Percentiles rank a stretch among this genome's conserved stretches.
These are phyloP conservation scores for Serendipita vermifera DNA, from an alignment of 768 basidiomycete species.

Conservation along the genomic window DNA sequence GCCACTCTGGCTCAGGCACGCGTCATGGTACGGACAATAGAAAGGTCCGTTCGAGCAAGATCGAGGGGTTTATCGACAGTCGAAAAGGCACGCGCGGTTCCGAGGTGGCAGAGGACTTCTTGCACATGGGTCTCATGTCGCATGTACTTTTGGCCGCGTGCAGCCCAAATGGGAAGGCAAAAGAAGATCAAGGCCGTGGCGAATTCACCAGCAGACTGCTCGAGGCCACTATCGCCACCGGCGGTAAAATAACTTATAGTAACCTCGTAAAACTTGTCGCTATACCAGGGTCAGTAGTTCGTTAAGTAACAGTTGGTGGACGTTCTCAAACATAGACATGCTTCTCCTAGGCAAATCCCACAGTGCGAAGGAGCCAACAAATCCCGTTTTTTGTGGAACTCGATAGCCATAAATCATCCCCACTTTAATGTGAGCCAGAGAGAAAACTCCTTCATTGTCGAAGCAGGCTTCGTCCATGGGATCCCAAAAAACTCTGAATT, in stretches of 20 bases:
- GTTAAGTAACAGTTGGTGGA: not conserved
- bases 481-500: too few species aligned
- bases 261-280: constrained; percentile 38
- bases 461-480: too few species aligned
- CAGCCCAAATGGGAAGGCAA: constrained; percentile 38
- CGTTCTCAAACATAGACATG: not conserved
- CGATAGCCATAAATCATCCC: too few species aligned
- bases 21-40: constrained; percentile 42
- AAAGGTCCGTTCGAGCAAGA: constrained; percentile 43
- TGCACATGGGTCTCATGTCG: constrained; percentile 33
- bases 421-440: too few species aligned
- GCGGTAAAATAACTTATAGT: constrained; percentile 37
- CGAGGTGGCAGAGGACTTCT: constrained; percentile 28
- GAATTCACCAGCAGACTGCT: constrained; percentile 46
- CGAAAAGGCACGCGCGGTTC: constrained; percentile 34
- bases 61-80: constrained; percentile 39
- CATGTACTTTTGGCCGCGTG: constrained; percentile 50
- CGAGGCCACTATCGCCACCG: constrained; percentile 39
- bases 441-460: too few species aligned
- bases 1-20: constrained; percentile 36
- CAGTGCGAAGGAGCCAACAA: too few species aligned
- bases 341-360: too few species aligned
- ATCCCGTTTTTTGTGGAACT: too few species aligned
- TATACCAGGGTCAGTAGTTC: constrained; percentile 14
- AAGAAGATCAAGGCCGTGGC: constrained; percentile 51